phyloP scores from a whole-genome alignment of 495 filamentous ascomycete genomes.

The Tetracladium marchalianum region DNA sequence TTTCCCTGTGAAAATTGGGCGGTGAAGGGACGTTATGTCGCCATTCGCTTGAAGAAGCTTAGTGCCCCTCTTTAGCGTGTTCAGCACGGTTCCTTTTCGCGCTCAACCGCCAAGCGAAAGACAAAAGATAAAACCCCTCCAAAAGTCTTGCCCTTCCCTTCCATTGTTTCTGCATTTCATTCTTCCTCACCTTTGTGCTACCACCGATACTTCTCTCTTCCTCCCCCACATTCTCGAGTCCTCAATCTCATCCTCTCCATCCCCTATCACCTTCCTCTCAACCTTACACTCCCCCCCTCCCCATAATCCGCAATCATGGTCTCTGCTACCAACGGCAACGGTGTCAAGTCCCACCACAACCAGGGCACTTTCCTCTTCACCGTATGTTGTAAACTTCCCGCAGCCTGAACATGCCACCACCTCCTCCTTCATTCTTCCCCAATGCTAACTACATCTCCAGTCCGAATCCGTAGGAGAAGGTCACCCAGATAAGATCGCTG shows the following conservation, averaged over 20 bases:
- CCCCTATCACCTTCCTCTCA: constrained; percentile 12
- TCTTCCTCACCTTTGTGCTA: too few species aligned
- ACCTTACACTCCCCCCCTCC: constrained; percentile 11
- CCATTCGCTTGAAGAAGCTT: neutral
- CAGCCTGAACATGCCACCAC: too few species aligned
- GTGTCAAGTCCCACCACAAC: constrained; percentile 31
- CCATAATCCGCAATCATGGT: constrained; percentile 16
- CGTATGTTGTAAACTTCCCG: constrained; percentile 27
- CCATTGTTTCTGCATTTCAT: too few species aligned
- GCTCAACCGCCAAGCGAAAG: too few species aligned
- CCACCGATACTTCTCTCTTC: constrained; percentile 10
- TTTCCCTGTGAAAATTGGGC: neutral
- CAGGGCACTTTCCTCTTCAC: constrained; percentile 92
- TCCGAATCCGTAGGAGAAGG: constrained; percentile 98
- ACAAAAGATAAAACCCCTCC: too few species aligned
- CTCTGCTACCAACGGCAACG: constrained; percentile 14
- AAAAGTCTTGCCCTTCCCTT: too few species aligned
- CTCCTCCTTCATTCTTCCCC: neutral
- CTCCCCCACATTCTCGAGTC: constrained; percentile 19
- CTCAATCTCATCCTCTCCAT: constrained; percentile 7
- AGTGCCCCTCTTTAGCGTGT: too few species aligned
- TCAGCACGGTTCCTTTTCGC: too few species aligned
- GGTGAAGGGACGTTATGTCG: neutral
- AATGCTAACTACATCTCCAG: constrained; percentile 21
- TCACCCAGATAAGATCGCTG: constrained; percentile 96